Evolutionary conservation across 768 basidiomycete species (phyloP).

Genomic region (Suillus discolor): DNA sequence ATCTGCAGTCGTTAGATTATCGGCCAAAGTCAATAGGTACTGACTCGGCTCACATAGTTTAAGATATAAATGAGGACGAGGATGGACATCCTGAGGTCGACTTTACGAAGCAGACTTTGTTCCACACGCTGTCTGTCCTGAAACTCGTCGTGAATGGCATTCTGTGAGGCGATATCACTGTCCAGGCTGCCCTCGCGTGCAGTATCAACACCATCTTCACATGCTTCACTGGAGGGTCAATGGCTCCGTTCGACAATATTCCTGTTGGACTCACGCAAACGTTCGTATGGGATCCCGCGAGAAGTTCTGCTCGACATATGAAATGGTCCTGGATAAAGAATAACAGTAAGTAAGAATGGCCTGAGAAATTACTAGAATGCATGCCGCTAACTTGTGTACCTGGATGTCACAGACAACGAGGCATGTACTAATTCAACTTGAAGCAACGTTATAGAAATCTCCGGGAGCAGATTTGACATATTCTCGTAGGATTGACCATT

Average conservation of each 20-base stretch:
- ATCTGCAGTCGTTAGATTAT: conserved; percentile 39
- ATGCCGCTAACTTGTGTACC: not conserved
- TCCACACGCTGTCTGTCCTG: conserved; percentile 40
- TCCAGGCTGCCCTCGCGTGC: not conserved
- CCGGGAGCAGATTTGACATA: no score
- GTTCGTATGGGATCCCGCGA: conserved; percentile 14
- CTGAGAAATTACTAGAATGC: not conserved
- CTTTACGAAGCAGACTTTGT: conserved; percentile 41
- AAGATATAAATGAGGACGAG: conserved; percentile 37
- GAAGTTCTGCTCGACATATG: conserved; percentile 15
- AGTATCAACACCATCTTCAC: not conserved
- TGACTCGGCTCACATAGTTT: conserved; percentile 32
- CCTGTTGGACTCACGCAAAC: conserved; percentile 14
- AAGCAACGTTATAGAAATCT: not conserved
- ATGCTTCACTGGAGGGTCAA: conserved; percentile 8
- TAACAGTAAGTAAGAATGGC: not conserved
- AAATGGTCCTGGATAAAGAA: not conserved
- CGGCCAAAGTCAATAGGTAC: not conserved
- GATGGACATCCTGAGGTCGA: conserved; percentile 39
- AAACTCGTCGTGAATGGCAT: not conserved
- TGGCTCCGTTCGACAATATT: not conserved
- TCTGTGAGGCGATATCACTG: not conserved
- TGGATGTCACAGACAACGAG: not conserved
- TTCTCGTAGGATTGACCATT: not conserved
- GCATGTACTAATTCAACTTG: not conserved